These are phyloP conservation scores for Striga asiatica DNA, from an alignment of 257 asterid species.

Conservation along the genomic window DNA sequence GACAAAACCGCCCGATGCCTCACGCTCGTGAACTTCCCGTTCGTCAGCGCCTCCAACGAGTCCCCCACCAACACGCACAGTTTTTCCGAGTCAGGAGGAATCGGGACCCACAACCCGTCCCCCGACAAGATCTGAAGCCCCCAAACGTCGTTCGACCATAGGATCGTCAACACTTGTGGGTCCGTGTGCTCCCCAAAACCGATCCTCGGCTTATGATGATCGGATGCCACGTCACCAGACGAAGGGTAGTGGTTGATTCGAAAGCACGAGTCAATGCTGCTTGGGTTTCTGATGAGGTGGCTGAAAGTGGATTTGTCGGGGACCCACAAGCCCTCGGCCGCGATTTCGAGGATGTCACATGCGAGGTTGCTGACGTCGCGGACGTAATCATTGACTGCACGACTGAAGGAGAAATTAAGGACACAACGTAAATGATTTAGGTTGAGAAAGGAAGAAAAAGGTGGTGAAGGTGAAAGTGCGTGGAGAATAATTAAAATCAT, in stretches of 20 bases:
- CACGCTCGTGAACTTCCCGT: constrained; percentile 56
- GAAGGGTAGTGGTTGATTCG: constrained; percentile 68
- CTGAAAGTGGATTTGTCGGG: constrained; percentile 35
- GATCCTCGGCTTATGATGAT: constrained; percentile 22
- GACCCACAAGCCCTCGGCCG: constrained; percentile 39
- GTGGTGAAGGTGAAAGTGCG: too few relatives aligned
- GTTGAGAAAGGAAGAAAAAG: background rate
- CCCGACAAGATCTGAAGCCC: constrained; percentile 58
- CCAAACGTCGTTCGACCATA: constrained; percentile 55
- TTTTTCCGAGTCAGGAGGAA: constrained; percentile 45
- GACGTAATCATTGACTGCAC: constrained; percentile 44
- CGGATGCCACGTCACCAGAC: constrained; percentile 6
- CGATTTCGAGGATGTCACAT: constrained; percentile 58
- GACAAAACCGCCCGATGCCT: constrained; percentile 60
- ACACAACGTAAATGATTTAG: background rate
- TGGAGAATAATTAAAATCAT: constrained; percentile 5
- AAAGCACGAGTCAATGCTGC: constrained; percentile 73
- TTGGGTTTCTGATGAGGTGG: constrained; percentile 32
- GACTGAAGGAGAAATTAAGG: constrained; percentile 22
- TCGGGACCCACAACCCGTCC: constrained; percentile 49
- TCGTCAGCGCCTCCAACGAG: constrained; percentile 54
- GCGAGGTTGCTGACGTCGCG: constrained; percentile 37
- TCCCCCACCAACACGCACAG: constrained; percentile 65
- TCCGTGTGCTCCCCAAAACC: constrained; percentile 85
- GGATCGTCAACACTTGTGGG: constrained; percentile 63